phyloP scores from a whole-genome alignment of 768 basidiomycete genomes.

The Pleurotus pulmonarius region DNA sequence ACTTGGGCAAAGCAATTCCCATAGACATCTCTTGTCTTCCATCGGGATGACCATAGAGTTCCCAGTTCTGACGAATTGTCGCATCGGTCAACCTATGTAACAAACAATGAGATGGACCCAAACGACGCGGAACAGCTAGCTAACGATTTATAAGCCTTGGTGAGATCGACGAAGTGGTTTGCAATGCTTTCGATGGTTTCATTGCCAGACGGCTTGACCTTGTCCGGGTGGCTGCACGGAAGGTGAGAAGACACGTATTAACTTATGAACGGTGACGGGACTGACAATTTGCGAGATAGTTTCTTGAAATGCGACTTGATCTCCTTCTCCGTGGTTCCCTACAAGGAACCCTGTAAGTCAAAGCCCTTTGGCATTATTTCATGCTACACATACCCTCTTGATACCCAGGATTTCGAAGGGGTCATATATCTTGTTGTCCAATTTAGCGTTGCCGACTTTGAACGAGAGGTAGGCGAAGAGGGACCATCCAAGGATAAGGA shows the following conservation, averaged over 20 bases:
- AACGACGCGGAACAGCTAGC: conserved; percentile 17
- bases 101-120: conserved; percentile 1
- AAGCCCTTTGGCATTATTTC: neutral
- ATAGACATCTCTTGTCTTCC: conserved; percentile 92
- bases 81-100: conserved; percentile 79
- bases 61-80: conserved; percentile 85
- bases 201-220: conserved; percentile 79
- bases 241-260: neutral
- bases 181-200: conserved; percentile 85
- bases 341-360: neutral
- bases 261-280: conserved; percentile 9
- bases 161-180: conserved; percentile 84
- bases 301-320: conserved; percentile 96
- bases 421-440: conserved; percentile 77
- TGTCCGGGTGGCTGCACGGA: conserved; percentile 85
- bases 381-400: conserved; percentile 42
- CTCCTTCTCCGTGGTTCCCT: conserved; percentile 78
- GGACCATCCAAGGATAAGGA: conserved; percentile 72
- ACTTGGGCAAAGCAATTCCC: conserved; percentile 92
- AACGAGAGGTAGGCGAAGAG: conserved; percentile 66
- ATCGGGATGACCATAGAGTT: conserved; percentile 90
- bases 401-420: conserved; percentile 94
- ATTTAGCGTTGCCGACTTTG: conserved; percentile 51
- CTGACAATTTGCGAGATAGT: conserved; percentile 82
- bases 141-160: conserved; percentile 96